A percentile compares a stretch with the other conserved stretches of the same genome.
These are phyloP conservation scores for Abortiporus biennis DNA, from an alignment of 1,284 basidiomycete genomes.

Conservation along the genomic window DNA sequence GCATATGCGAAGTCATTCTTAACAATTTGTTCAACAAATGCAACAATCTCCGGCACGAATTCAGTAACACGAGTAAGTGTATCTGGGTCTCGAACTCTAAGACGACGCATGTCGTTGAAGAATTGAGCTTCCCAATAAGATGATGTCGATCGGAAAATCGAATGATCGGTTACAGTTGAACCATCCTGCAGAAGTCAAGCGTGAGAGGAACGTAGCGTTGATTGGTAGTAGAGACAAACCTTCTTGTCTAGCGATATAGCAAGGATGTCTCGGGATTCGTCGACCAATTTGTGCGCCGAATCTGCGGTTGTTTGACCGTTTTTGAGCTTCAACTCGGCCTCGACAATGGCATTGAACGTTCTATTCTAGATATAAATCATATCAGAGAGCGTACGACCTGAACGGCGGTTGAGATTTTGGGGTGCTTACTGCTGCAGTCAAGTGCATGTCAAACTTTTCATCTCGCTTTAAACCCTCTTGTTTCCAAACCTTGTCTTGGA, in stretches of 20 bases:
- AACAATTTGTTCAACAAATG: slow-evolving; percentile 85
- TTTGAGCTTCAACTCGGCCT: slow-evolving; percentile 34
- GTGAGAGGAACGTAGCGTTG: background rate
- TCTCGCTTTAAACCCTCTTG: slow-evolving; percentile 68
- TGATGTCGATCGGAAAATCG: slow-evolving; percentile 81
- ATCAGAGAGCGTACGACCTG: background rate
- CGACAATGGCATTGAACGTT: slow-evolving; percentile 43
- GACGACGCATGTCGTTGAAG: slow-evolving; percentile 88
- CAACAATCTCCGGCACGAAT: slow-evolving; percentile 93
- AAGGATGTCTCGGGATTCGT: slow-evolving; percentile 72
- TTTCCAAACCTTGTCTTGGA: slow-evolving; percentile 59
- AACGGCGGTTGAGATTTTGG: background rate
- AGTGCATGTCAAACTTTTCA: slow-evolving; percentile 90
- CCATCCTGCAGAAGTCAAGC: slow-evolving; percentile 54
- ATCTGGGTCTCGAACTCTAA: slow-evolving; percentile 86
- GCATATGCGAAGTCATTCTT: slow-evolving; percentile 91
- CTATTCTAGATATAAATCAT: slow-evolving; percentile 53
- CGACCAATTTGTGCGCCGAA: slow-evolving; percentile 59
- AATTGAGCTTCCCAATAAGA: slow-evolving; percentile 89
- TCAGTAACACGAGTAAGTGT: slow-evolving; percentile 95
- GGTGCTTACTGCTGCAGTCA: slow-evolving; percentile 62
- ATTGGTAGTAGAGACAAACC: slow-evolving; percentile 32
- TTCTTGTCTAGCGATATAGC: slow-evolving; percentile 71
- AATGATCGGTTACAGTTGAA: slow-evolving; percentile 80
- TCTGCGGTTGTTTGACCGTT: slow-evolving; percentile 35